Base-by-base conservation (phyloP, 306 rosid species). In the Cucumis melo region DNA sequence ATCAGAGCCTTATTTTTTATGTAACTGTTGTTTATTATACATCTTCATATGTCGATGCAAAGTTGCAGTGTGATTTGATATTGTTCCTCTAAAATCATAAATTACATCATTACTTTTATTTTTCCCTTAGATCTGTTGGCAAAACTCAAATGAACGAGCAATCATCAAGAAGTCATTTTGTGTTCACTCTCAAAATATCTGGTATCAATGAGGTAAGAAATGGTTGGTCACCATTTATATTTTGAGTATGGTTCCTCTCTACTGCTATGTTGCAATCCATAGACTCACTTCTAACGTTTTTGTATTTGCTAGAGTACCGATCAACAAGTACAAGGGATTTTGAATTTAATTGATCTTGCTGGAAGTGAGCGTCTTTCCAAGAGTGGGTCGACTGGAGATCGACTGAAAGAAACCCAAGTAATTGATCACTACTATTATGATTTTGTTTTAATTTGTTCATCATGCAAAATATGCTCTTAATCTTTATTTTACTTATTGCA, bases 301-400 rank as follows among this genome's bases (percentile, higher is more conserved):
- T 67, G 41, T 50, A 23, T 67, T 13, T 71, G 8, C 76, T 75
- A 94, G 99, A 90, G 93, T 87, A 92, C 96, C 34, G 97, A 92
- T 51, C 99, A 94, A 89, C 90, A 94, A 84, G 97, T 92, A 74
- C 95, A 94, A 89, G 99, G 99, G 34, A 65, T 94, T 72, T 78
- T 94, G 83, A 94, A 94, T 80, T 96, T 94, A 58, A 92, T 94
- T 48, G 99, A 94, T 92, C 99, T 94, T 78, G 98, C 99, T 64
- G 99, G 99, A 32, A 94, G 99, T 44, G 99, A 94, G 83, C 98
- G 99, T 13, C 99, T 94, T 79, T 90, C 97, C 19, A 94, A 91
- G 84, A 94, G 99, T 38, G 97, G 97, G 6, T 94, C 99, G 19
- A 88, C 96, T 0, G 99, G 99, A 13, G 99, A 94, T 71, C 99